These are phyloP conservation scores for Ormosia semicastrata DNA, from an alignment of 306 rosid genomes.

Conservation along the genomic window DNA sequence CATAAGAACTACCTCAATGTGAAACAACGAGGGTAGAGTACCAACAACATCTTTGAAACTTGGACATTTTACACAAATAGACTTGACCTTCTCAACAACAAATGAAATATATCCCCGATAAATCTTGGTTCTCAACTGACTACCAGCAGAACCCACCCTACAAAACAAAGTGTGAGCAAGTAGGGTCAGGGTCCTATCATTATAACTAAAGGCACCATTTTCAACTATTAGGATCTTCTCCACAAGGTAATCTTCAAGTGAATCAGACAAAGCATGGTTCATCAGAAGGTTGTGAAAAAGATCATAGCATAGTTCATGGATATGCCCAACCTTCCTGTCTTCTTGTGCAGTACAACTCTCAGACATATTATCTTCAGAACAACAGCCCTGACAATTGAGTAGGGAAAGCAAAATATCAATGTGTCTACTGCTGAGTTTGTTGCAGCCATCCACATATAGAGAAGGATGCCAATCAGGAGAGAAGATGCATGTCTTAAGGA, in stretches of 20 bases:
- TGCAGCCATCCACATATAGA: slow-evolving; percentile 67
- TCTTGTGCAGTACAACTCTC: slow-evolving; percentile 54
- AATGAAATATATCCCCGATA: slow-evolving; percentile 59
- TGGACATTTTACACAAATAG: slow-evolving; percentile 47
- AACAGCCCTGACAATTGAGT: slow-evolving; percentile 64
- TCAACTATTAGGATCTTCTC: slow-evolving; percentile 76
- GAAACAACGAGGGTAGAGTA: slow-evolving; percentile 86
- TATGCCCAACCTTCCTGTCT: slow-evolving; percentile 66
- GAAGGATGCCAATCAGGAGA: slow-evolving; percentile 76
- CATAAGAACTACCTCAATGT: slow-evolving; percentile 88
- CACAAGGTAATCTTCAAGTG: slow-evolving; percentile 76
- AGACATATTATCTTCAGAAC: slow-evolving; percentile 68
- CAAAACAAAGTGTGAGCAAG: slow-evolving; percentile 78
- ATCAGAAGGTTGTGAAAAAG: slow-evolving; percentile 71
- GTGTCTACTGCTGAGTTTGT: slow-evolving; percentile 57
- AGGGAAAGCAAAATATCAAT: slow-evolving; percentile 73
- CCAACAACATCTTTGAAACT: slow-evolving; percentile 62
- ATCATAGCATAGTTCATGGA: slow-evolving; percentile 84
- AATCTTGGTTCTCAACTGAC: slow-evolving; percentile 72
- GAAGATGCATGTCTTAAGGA: slow-evolving; percentile 68
- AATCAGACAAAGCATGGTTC: slow-evolving; percentile 65
- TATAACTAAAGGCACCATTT: slow-evolving; percentile 67
- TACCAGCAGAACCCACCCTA: slow-evolving; percentile 73
- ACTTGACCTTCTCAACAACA: slow-evolving; percentile 62
- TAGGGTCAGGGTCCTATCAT: slow-evolving; percentile 68